These are phyloP conservation scores for Globisporangium abappressorium DNA, from an alignment of 352 stramenopile genomes.

Conservation along the genomic window DNA sequence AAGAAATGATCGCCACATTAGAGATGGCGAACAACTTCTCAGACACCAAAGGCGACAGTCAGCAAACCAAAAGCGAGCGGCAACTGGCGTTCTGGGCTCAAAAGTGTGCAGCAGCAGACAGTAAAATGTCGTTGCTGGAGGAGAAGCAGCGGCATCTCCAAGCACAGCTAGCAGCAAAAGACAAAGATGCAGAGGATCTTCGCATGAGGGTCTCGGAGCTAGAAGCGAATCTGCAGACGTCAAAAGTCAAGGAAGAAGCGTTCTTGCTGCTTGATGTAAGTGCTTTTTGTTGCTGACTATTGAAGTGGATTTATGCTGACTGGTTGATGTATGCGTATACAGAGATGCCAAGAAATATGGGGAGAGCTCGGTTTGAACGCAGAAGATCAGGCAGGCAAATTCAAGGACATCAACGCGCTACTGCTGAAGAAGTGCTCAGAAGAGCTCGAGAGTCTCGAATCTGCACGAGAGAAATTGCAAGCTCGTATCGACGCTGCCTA, in stretches of 20 bases:
- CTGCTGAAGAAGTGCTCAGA: constrained; percentile 58
- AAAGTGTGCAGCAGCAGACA: constrained; percentile 17
- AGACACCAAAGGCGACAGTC: constrained; percentile 20
- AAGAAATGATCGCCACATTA: constrained; percentile 30
- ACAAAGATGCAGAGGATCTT: constrained; percentile 24
- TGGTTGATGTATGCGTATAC: constrained; percentile 2
- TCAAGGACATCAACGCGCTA: constrained; percentile 59
- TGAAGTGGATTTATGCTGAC: neutral
- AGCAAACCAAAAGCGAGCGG: constrained; percentile 7
- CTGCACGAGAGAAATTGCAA: constrained; percentile 44
- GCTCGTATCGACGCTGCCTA: constrained; percentile 38
- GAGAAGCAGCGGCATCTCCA: constrained; percentile 20
- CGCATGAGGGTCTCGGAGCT: constrained; percentile 27
- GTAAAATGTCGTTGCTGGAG: constrained; percentile 25
- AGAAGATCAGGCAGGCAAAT: constrained; percentile 50
- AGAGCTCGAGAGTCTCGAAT: constrained; percentile 55
- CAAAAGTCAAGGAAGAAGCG: constrained; percentile 58
- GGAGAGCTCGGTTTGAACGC: constrained; percentile 50
- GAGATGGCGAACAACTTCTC: constrained; percentile 41
- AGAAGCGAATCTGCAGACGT: constrained; percentile 33
- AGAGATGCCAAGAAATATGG: constrained; percentile 74
- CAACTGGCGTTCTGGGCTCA: constrained; percentile 19
- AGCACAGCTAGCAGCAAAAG: constrained; percentile 26
- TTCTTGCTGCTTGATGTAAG: constrained; percentile 58
- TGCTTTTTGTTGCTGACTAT: constrained; percentile 1